Conservation (phyloP, 2,329 filamentous ascomycete genomes). For the Dactylellina parvicollis region DNA sequence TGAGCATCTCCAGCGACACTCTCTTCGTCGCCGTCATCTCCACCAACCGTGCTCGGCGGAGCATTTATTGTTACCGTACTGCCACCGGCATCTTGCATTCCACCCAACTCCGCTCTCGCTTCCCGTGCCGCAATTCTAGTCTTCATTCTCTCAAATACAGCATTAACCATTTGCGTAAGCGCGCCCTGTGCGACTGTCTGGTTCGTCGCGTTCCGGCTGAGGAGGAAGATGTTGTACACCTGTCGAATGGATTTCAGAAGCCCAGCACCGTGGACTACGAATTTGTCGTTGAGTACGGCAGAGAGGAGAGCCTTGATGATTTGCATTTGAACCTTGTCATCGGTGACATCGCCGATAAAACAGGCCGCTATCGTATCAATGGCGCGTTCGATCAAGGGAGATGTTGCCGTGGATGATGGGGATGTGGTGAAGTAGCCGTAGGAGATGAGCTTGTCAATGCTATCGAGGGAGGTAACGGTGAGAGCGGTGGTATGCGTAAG, state of each 20-base stretch:
- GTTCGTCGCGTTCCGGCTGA: conserved; percentile 92
- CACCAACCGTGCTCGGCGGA: conserved; percentile 50
- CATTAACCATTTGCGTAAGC: conserved; percentile 97
- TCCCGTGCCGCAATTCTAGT: conserved; percentile 87
- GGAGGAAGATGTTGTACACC: conserved; percentile 98
- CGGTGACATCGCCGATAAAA: conserved; percentile 95
- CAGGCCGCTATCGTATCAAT: conserved; percentile 99
- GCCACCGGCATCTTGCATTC: conserved; percentile 48
- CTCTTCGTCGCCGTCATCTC: conserved; percentile 54
- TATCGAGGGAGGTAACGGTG: conserved; percentile 90
- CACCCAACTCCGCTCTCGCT: conserved; percentile 67
- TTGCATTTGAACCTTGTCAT: conserved; percentile 91
- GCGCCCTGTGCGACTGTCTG: conserved; percentile 98
- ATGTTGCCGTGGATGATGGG: conserved; percentile 58
- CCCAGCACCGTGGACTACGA: conserved; percentile 95
- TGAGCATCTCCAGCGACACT: conserved; percentile 47
- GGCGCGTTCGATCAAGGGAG: conserved; percentile 91
- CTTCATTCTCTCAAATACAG: conserved; percentile 95
- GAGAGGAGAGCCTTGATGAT: conserved; percentile 97
- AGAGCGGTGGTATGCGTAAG: conserved; percentile 85
- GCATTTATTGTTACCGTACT: conserved; percentile 55
- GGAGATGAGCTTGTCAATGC: conserved; percentile 97
- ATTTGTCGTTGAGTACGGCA: conserved; percentile 97
- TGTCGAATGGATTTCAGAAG: conserved; percentile 95
- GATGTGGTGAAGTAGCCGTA: conserved; percentile 89